A percentile compares a stretch with the other conserved stretches of the same genome.
These are phyloP conservation scores for Auricularia heimuer DNA, from an alignment of 768 basidiomycete species.

Conservation along the genomic window DNA sequence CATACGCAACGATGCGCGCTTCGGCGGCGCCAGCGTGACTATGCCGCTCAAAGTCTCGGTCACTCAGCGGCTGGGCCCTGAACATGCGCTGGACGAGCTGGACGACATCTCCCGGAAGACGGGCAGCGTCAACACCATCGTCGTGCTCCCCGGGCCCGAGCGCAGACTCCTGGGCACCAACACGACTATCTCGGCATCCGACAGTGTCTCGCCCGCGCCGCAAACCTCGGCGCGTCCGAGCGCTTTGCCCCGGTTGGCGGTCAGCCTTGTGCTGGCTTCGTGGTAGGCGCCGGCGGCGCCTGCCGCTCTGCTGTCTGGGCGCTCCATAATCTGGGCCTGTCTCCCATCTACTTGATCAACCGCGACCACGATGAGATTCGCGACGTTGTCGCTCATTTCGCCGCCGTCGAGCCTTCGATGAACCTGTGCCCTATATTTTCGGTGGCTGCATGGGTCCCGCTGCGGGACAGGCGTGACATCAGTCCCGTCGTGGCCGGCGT, in stretches of 20 bases:
- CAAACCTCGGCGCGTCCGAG: conserved; percentile 7
- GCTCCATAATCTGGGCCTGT: conserved; percentile 27
- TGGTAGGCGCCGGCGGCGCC: conserved; percentile 41
- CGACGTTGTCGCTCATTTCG: conserved; percentile 15
- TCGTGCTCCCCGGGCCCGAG: conserved; percentile 17
- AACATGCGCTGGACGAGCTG: conserved; percentile 26
- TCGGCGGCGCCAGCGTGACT: conserved; percentile 39
- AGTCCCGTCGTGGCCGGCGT: conserved; percentile 23
- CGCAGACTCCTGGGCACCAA: conserved; percentile 32
- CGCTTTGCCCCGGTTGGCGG: background rate
- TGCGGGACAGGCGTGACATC: conserved; percentile 30
- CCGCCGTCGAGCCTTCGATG: conserved; percentile 18
- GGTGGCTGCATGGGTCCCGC: conserved; percentile 19
- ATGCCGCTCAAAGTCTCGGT: conserved; percentile 39
- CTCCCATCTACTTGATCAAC: conserved; percentile 35
- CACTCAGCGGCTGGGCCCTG: conserved; percentile 16
- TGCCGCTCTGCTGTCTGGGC: conserved; percentile 39
- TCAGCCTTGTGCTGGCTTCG: conserved; percentile 21
- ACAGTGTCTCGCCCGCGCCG: conserved; percentile 11
- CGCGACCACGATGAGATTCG: conserved; percentile 16
- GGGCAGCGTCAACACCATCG: conserved; percentile 41
- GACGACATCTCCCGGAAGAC: conserved; percentile 30
- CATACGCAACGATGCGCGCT: conserved; percentile 24
- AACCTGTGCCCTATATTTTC: background rate
- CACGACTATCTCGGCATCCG: conserved; percentile 40